Conservation (phyloP, 352 stramenopile species). For the Phytophthora nicotianae region DNA sequence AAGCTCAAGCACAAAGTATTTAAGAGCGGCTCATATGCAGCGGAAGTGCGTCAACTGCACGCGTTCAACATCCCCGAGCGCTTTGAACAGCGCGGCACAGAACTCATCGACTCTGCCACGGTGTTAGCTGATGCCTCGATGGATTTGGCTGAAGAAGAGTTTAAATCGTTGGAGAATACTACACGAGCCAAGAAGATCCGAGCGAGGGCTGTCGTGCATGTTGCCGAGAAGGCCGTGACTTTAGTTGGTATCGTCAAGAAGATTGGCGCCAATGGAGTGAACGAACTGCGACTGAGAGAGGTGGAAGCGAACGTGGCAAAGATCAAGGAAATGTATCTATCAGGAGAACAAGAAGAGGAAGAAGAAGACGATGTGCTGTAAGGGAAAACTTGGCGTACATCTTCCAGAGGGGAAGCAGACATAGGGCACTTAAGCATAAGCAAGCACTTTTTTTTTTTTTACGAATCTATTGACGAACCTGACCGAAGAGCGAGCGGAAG, state of each 20-base stretch:
- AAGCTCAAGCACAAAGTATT: constrained; percentile 92
- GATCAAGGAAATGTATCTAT: constrained; percentile 68
- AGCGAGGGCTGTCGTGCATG: constrained; percentile 66
- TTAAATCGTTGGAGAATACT: constrained; percentile 62
- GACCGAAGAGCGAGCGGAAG: constrained; percentile 85
- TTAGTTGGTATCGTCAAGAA: constrained; percentile 88
- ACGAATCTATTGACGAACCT: constrained; percentile 43
- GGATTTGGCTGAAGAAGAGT: constrained; percentile 83
- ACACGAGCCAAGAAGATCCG: constrained; percentile 85
- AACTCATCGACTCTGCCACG: constrained; percentile 66
- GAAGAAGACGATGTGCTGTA: constrained; percentile 90
- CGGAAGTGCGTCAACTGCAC: constrained; percentile 60
- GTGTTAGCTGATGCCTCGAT: constrained; percentile 70
- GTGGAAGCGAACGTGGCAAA: constrained; percentile 50
- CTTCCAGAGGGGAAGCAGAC: constrained; percentile 23
- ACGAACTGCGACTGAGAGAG: constrained; percentile 46
- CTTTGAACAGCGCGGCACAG: constrained; percentile 69
- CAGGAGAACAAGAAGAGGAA: constrained; percentile 72
- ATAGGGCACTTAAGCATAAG: constrained; percentile 12
- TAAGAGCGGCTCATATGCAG: constrained; percentile 68
- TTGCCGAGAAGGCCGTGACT: constrained; percentile 75
- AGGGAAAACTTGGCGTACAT: constrained; percentile 13
- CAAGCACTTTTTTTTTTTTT: constrained; percentile 21
- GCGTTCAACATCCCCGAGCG: constrained; percentile 69
- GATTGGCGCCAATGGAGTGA: constrained; percentile 64